phyloP scores from a whole-genome alignment of 2,329 filamentous ascomycete species.

The Blumeria hordei region DNA sequence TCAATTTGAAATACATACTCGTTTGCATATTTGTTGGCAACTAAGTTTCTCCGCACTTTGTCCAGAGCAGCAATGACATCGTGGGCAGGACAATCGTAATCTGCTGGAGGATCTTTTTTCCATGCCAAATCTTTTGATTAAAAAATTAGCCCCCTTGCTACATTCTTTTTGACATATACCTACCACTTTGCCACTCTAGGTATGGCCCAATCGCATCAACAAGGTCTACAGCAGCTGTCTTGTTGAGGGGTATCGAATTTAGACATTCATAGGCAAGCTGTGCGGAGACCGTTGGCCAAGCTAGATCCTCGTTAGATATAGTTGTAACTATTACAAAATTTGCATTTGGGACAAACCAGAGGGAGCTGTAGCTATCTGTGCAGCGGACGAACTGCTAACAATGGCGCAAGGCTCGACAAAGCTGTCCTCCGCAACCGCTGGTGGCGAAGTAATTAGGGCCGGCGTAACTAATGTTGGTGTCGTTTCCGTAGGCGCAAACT shows the following conservation, averaged over 20 bases:
- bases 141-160: slow-evolving; percentile 3
- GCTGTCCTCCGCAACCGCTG: too few species aligned
- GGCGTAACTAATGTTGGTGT: too few species aligned
- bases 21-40: slow-evolving; percentile 6
- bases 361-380: too few species aligned
- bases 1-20: slow-evolving; percentile 31
- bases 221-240: slow-evolving; percentile 6
- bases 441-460: too few species aligned
- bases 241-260: slow-evolving; percentile 9
- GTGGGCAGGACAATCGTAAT: slow-evolving; percentile 21
- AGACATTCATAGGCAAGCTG: slow-evolving; percentile 10
- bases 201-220: slow-evolving; percentile 9
- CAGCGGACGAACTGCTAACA: too few species aligned
- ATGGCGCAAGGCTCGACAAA: too few species aligned
- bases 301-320: slow-evolving; percentile 1
- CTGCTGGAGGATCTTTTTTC: slow-evolving; percentile 25
- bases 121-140: slow-evolving; percentile 6
- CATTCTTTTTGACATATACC: slow-evolving; percentile 3
- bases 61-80: slow-evolving; percentile 17
- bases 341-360: too few species aligned
- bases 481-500: too few species aligned
- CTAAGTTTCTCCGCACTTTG: slow-evolving; percentile 13
- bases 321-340: too few species aligned
- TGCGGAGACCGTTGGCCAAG: slow-evolving; percentile 5
- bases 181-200: slow-evolving; percentile 9